Conservation (phyloP, 2,329 filamentous ascomycete genomes). For the Diaporthe capsici region DNA sequence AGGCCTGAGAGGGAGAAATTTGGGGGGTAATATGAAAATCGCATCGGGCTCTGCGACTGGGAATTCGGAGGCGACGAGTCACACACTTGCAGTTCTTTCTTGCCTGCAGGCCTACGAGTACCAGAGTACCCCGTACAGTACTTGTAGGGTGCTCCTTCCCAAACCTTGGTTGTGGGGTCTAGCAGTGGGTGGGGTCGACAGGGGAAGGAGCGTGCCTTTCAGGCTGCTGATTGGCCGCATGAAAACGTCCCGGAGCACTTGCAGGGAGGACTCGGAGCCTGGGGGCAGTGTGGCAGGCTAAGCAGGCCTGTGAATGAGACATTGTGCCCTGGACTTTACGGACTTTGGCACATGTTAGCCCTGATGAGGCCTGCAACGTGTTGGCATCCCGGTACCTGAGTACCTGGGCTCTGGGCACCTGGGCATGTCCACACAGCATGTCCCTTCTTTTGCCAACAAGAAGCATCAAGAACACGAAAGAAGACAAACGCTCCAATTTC, state of each 20-base stretch:
- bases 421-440: not conserved
- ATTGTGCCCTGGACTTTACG: slow-evolving; percentile 12
- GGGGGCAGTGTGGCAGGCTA: not conserved
- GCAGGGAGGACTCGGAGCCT: slow-evolving; percentile 29
- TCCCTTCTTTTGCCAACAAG: not conserved
- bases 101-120: not conserved
- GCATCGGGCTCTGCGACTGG: not conserved
- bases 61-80: slow-evolving; percentile 30
- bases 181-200: not conserved
- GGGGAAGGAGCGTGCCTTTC: not conserved
- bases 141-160: not conserved
- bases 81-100: not conserved
- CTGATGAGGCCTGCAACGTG: not conserved
- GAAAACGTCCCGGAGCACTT: slow-evolving; percentile 21
- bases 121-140: not conserved
- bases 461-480: slow-evolving; percentile 11
- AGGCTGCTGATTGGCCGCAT: slow-evolving; percentile 11
- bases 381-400: not conserved
- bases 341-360: slow-evolving; percentile 11
- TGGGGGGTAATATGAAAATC: slow-evolving; percentile 38
- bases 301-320: not conserved
- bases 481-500: slow-evolving; percentile 1
- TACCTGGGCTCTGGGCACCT: not conserved
- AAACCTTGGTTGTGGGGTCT: slow-evolving; percentile 26
- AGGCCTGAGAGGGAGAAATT: slow-evolving; percentile 33